Evolutionary conservation across 2,329 filamentous ascomycete species (phyloP), one percentile per base, ranked within the genome.

Genomic region (Orbilia blumenaviensis): DNA sequence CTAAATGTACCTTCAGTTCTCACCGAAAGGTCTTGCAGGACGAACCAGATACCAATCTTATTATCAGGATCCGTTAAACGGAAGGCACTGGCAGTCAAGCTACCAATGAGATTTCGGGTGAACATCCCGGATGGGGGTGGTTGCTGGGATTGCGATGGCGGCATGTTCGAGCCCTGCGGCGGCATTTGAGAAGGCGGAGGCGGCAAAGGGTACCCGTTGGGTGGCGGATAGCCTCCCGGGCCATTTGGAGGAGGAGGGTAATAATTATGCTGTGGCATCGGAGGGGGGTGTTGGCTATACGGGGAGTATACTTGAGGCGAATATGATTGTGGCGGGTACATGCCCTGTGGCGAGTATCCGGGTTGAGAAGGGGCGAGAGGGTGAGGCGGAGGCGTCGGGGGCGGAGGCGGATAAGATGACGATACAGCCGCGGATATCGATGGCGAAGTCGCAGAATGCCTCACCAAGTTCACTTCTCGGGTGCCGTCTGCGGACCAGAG

Each of bases 21-120:
- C 32, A 99, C 94, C 80, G 93, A 97, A 46, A 99, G 86, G 84
- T 99, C 95, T 82, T 97, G 94, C 63, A 98, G 86, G 50, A 99
- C 92, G 81, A 99, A 99, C 94, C 94, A 99, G 78, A 97, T 93
- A 1, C 94, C 94, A 60, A 92, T 89, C 82, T 92, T 92, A 78
- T 92, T 90, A 14, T 91, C 86, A 0, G 89, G 88, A 79, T 98
- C 94, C 1, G 88, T 90, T 63, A 98, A 86, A 32, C 91, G 89
- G 81, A 94, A 94, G 1, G 94, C 94, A 81, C 94, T 97, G 32
- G 94, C 93, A 4, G 92, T 90, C 61, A 97, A 85, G 82, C 92
- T 96, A 1, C 95, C 95, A 78, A 99, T 98, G 8, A 99, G 87
- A 81, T 98, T 99, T 62, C 94, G 87, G 0, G 94, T 97, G 81